phyloP scores from a whole-genome alignment of 768 basidiomycete genomes.

The Boletus subparvulus region DNA sequence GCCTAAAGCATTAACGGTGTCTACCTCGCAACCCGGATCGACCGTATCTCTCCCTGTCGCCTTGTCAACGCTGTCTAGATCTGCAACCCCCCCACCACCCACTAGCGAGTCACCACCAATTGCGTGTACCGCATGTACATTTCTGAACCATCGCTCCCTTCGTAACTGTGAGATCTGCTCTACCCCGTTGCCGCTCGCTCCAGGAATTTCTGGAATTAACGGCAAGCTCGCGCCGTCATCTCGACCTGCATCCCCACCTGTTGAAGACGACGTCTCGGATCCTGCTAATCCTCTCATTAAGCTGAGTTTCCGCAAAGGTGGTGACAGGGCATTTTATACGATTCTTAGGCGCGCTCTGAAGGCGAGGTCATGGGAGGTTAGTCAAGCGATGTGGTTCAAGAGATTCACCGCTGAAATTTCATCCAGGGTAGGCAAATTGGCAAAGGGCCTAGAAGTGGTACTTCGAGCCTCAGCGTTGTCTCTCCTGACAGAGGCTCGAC shows the following conservation, averaged over 20 bases:
- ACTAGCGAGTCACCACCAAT: constrained; percentile 37
- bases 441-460: constrained; percentile 17
- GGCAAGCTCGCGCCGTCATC: constrained; percentile 67
- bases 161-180: constrained; percentile 82
- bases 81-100: constrained; percentile 21
- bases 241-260: constrained; percentile 54
- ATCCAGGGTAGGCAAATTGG: constrained; percentile 34
- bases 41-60: constrained; percentile 33
- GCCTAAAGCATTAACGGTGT: constrained; percentile 35
- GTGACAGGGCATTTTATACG: constrained; percentile 80
- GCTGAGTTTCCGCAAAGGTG: constrained; percentile 89
- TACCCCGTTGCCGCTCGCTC: constrained; percentile 53
- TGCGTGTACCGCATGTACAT: constrained; percentile 87
- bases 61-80: constrained; percentile 17
- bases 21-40: constrained; percentile 40
- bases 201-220: constrained; percentile 20
- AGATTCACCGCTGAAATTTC: not conserved
- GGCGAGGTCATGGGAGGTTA: constrained; percentile 74
- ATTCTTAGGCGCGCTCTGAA: constrained; percentile 69
- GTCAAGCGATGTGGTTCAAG: constrained; percentile 8
- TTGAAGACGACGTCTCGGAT: constrained; percentile 23
- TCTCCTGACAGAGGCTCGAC: constrained; percentile 19
- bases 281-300: constrained; percentile 56
- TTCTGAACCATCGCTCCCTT: constrained; percentile 80
- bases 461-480: constrained; percentile 19